These are phyloP conservation scores for Phlegmacium glaucopus DNA, from an alignment of 768 basidiomycete genomes.

Conservation along the genomic window DNA sequence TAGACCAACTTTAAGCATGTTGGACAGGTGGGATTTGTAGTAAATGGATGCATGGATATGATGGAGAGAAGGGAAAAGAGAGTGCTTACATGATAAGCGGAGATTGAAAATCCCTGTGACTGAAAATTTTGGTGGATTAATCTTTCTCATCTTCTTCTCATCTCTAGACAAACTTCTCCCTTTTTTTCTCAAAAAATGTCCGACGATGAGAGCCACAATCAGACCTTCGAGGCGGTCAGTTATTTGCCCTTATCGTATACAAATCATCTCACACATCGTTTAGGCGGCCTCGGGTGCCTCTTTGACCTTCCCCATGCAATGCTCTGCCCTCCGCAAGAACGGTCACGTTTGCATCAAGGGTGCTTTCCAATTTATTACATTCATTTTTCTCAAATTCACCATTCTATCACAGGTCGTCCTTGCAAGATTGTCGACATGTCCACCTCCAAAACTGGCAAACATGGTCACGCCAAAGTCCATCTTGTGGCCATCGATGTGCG, in stretches of 20 bases:
- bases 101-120: constrained; percentile 35
- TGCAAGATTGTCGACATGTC: constrained; percentile 99
- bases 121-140: constrained; percentile 30
- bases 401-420: constrained; percentile 58
- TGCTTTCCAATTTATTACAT: constrained; percentile 16
- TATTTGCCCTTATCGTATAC: constrained; percentile 5
- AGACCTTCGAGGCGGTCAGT: constrained; percentile 78
- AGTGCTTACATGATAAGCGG: constrained; percentile 26
- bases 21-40: constrained; percentile 70
- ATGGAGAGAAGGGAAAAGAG: no score
- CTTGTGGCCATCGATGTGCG: constrained; percentile 94
- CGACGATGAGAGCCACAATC: constrained; percentile 87
- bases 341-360: constrained; percentile 97
- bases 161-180: constrained; percentile 19
- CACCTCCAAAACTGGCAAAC: constrained; percentile 99
- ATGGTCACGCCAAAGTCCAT: constrained; percentile 99
- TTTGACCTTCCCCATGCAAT: constrained; percentile 83
- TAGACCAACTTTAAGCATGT: constrained; percentile 77
- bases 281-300: constrained; percentile 77
- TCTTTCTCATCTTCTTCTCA: constrained; percentile 16
- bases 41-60: constrained; percentile 63
- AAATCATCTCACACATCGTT: constrained; percentile 12
- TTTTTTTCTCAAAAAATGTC: constrained; percentile 55
- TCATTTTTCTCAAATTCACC: constrained; percentile 2
- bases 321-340: constrained; percentile 93